These are phyloP conservation scores for Russula sp. DNA, from an alignment of 768 basidiomycete species.

Conservation along the genomic window DNA sequence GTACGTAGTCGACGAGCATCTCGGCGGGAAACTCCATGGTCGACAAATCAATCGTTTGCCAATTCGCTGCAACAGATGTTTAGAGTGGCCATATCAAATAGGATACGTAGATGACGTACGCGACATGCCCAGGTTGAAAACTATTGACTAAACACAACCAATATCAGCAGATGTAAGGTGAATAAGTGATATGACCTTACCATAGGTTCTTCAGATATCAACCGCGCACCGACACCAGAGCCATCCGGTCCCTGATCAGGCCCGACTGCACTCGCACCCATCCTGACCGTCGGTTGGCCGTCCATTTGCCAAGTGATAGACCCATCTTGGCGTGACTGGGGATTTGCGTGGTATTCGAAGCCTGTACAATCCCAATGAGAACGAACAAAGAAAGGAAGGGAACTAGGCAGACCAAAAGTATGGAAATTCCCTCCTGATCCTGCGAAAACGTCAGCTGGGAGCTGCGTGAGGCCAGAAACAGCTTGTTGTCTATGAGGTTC, in stretches of 20 bases:
- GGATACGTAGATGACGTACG: constrained; percentile 35
- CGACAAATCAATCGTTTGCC: constrained; percentile 57
- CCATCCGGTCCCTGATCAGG: constrained; percentile 44
- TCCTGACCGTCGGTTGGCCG: constrained; percentile 47
- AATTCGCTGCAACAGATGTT: constrained; percentile 46
- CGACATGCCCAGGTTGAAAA: constrained; percentile 64
- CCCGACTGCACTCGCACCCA: constrained; percentile 56
- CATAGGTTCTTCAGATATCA: constrained; percentile 56
- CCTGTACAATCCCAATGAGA: constrained; percentile 39
- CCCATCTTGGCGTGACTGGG: constrained; percentile 50
- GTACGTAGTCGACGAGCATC: constrained; percentile 73
- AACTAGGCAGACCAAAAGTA: constrained; percentile 42
- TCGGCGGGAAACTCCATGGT: constrained; percentile 68
- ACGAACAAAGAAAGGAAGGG: neutral
- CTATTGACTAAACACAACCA: constrained; percentile 40
- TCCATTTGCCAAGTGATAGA: constrained; percentile 76
- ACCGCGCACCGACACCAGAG: constrained; percentile 55
- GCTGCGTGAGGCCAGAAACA: constrained; percentile 45
- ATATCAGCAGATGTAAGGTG: constrained; percentile 5
- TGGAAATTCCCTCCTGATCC: constrained; percentile 52
- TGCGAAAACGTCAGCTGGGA: constrained; percentile 56
- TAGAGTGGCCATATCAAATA: neutral
- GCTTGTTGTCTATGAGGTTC: constrained; percentile 44
- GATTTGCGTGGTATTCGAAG: constrained; percentile 74
- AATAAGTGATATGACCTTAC: constrained; percentile 28